Conservation (phyloP, 192 early-diverging fungal genomes). For the Coemansia sp. region DNA sequence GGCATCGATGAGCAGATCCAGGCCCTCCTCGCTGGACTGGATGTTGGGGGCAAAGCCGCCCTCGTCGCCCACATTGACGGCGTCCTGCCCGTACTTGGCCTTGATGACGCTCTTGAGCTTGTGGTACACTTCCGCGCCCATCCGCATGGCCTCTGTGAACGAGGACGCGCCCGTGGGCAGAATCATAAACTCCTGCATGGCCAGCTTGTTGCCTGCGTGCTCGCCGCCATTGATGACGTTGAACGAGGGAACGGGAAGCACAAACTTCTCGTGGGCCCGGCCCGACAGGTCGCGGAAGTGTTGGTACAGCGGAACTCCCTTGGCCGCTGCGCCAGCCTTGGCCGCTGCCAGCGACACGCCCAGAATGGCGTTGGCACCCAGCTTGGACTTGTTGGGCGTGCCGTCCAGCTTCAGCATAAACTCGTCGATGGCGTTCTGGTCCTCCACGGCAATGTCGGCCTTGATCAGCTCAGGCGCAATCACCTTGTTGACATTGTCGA, state of each 20-base stretch:
- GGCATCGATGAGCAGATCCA: constrained; percentile 84
- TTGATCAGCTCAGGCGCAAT: constrained; percentile 83
- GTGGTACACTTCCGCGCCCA: constrained; percentile 98
- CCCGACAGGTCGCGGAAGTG: constrained; percentile 91
- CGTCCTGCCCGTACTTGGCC: constrained; percentile 98
- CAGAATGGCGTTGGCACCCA: constrained; percentile 97
- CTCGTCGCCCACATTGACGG: constrained; percentile 99
- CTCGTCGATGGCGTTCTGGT: constrained; percentile 87
- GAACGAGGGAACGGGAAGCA: constrained; percentile 95
- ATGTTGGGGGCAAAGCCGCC: constrained; percentile 99
- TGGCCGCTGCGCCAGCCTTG: constrained; percentile 92
- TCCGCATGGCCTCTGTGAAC: constrained; percentile 96
- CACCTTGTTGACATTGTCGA: constrained; percentile 85
- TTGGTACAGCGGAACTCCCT: constrained; percentile 91
- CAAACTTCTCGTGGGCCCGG: constrained; percentile 73
- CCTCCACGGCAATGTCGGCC: constrained; percentile 76
- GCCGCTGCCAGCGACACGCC: constrained; percentile 96
- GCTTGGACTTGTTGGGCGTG: constrained; percentile 92
- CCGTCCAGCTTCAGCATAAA: constrained; percentile 92
- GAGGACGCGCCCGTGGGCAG: constrained; percentile 89
- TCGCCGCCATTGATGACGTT: constrained; percentile 99
- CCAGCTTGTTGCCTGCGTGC: constrained; percentile 99
- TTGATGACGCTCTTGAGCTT: constrained; percentile 95
- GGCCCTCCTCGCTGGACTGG: constrained; percentile 93
- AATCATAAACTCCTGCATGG: constrained; percentile 99